Percentiles rank a stretch among this genome's conserved stretches.
phyloP scores from a whole-genome alignment of 106 monocot genomes.

The Cymbidium sinense region DNA sequence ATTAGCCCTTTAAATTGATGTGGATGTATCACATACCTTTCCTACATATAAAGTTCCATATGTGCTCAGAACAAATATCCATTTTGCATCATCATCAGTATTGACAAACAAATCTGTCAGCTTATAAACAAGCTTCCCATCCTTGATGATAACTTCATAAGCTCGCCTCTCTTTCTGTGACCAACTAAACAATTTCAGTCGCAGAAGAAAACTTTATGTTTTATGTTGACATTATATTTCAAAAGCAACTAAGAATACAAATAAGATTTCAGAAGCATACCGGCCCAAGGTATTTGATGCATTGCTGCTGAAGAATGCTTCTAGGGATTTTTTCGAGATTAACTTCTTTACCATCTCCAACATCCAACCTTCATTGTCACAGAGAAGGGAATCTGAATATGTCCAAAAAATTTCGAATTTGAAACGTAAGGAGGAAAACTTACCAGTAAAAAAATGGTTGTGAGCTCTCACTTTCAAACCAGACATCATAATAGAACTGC shows the following conservation, averaged over 20 bases:
- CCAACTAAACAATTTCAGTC: not conserved
- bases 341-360: constrained; percentile 67
- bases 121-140: constrained; percentile 58
- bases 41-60: constrained; percentile 55
- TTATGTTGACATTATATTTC: too few relatives aligned
- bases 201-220: too few relatives aligned
- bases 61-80: constrained; percentile 91
- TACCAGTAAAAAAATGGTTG: constrained; percentile 72
- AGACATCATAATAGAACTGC: constrained; percentile 56
- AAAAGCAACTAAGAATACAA: too few relatives aligned
- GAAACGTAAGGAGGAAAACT: not conserved
- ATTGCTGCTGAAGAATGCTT: constrained; percentile 48
- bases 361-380: constrained; percentile 42
- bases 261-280: constrained; percentile 14
- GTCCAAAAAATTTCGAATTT: not conserved
- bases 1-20: too few relatives aligned
- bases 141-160: constrained; percentile 57
- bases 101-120: constrained; percentile 30
- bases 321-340: constrained; percentile 59
- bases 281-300: constrained; percentile 72
- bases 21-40: constrained; percentile 27
- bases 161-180: constrained; percentile 66
- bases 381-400: not conserved
- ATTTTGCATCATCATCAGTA: constrained; percentile 66
- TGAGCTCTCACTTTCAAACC: constrained; percentile 50